These are phyloP conservation scores for Lycium ferocissimum DNA, from an alignment of 257 asterid genomes.

Conservation along the genomic window DNA sequence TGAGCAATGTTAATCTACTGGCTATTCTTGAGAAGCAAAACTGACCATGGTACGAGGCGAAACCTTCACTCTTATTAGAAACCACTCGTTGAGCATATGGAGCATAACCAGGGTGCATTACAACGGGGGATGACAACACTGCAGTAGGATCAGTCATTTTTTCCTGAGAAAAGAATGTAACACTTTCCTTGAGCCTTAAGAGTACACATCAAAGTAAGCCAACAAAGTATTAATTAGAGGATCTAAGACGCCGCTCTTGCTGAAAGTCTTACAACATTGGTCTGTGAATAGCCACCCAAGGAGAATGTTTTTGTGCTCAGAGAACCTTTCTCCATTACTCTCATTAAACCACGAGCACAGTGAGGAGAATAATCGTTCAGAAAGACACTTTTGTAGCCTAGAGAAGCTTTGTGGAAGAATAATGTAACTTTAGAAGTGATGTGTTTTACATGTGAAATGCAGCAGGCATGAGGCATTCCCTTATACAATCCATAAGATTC, in stretches of 20 bases:
- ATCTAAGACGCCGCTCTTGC: neutral
- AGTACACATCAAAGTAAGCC: conserved; percentile 27
- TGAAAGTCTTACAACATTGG: neutral
- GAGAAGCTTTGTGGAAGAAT: neutral
- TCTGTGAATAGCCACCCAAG: neutral
- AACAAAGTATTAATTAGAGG: neutral
- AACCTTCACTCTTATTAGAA: conserved; percentile 55
- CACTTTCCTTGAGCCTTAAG: conserved; percentile 36
- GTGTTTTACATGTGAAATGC: neutral
- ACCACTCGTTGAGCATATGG: conserved; percentile 53
- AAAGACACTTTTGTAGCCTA: neutral
- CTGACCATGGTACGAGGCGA: conserved; percentile 60
- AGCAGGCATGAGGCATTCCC: neutral
- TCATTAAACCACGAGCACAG: neutral
- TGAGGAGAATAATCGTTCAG: neutral
- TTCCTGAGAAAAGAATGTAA: conserved; percentile 61
- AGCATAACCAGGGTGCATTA: conserved; percentile 55
- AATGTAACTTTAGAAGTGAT: too few relatives aligned
- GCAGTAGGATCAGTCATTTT: conserved; percentile 55
- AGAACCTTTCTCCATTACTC: neutral
- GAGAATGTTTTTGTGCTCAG: neutral
- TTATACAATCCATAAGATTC: neutral
- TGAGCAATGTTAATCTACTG: neutral
- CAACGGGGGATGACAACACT: conserved; percentile 53
- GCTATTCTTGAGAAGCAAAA: neutral